Percentiles rank a stretch among this genome's conserved stretches.
Evolutionary conservation across 2,329 filamentous ascomycete species (phyloP).

Genomic region (Verticillium albo-atrum): DNA sequence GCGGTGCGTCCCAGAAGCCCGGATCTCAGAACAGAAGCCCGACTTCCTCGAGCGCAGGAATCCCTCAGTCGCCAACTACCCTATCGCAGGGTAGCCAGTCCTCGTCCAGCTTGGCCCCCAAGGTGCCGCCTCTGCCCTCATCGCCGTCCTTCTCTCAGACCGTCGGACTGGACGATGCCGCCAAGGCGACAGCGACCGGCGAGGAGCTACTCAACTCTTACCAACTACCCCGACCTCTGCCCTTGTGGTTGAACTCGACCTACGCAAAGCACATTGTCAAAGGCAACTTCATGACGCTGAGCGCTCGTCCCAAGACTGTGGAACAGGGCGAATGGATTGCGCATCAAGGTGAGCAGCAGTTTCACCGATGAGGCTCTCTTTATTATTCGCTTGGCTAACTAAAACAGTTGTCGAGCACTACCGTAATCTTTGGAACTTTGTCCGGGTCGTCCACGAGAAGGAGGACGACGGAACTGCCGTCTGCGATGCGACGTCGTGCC

Average conservation of each 20-base stretch:
- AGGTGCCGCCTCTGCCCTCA: conserved; percentile 57
- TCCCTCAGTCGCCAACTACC: conserved; percentile 41
- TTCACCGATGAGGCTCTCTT: neutral
- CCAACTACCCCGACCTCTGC: conserved; percentile 62
- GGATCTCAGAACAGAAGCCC: conserved; percentile 47
- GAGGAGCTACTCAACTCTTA: conserved; percentile 56
- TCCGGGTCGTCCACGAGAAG: conserved; percentile 81
- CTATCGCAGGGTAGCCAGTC: conserved; percentile 45
- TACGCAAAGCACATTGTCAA: conserved; percentile 87
- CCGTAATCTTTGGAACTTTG: conserved; percentile 82
- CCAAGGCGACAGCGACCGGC: conserved; percentile 38
- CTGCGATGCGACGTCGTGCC: conserved; percentile 80
- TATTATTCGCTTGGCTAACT: neutral
- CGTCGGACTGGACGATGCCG: conserved; percentile 63
- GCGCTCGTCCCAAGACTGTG: conserved; percentile 86
- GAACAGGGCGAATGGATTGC: conserved; percentile 95
- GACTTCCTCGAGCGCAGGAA: conserved; percentile 40
- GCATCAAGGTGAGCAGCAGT: conserved; percentile 68
- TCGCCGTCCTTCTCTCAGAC: conserved; percentile 62
- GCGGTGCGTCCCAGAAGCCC: conserved; percentile 38
- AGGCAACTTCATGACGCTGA: conserved; percentile 95
- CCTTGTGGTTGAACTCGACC: conserved; percentile 69
- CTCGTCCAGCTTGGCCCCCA: conserved; percentile 48
- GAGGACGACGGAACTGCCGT: conserved; percentile 74
- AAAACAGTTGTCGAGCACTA: conserved; percentile 83